A percentile compares a stretch with the other conserved stretches of the same genome.
Conservation (phyloP, 768 basidiomycete genomes). For the Leccinum broughii region DNA sequence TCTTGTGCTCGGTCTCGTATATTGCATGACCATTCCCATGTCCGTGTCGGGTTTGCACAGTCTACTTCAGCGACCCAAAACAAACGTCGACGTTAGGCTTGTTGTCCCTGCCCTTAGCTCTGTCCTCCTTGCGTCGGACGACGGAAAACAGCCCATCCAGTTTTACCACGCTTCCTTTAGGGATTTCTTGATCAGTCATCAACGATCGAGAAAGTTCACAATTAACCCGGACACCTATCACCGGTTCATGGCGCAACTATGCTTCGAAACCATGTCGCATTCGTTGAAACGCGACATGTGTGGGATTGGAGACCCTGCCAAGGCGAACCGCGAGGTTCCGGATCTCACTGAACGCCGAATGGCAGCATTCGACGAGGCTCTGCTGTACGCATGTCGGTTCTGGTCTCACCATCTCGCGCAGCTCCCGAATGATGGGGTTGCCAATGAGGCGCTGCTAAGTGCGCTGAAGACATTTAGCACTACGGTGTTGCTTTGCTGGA, state of each 20-base stretch:
- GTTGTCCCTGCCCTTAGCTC: slow-evolving; percentile 23
- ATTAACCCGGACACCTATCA: slow-evolving; percentile 2
- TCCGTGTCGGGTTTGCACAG: slow-evolving; percentile 11
- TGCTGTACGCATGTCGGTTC: slow-evolving; percentile 20
- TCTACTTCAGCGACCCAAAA: slow-evolving; percentile 11
- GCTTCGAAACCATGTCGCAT: slow-evolving; percentile 16
- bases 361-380: slow-evolving; percentile 11
- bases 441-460: slow-evolving; percentile 6
- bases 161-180: slow-evolving; percentile 16
- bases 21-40: slow-evolving; percentile 18
- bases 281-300: slow-evolving; percentile 19
- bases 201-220: slow-evolving; percentile 14
- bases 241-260: slow-evolving; percentile 15
- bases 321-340: slow-evolving; percentile 13
- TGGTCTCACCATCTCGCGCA: slow-evolving; percentile 21
- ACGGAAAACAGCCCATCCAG: slow-evolving; percentile 17
- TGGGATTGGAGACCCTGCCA: slow-evolving; percentile 16
- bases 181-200: slow-evolving; percentile 16
- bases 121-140: slow-evolving; percentile 14
- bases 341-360: slow-evolving; percentile 12
- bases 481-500: slow-evolving; percentile 15
- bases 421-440: slow-evolving; percentile 9
- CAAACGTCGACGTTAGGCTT: slow-evolving; percentile 18
- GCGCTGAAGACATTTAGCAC: slow-evolving; percentile 8
- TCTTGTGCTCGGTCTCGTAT: slow-evolving; percentile 20